These are phyloP conservation scores for Kuraishia molischiana DNA, from an alignment of 805 yeast genomes.

Conservation along the genomic window DNA sequence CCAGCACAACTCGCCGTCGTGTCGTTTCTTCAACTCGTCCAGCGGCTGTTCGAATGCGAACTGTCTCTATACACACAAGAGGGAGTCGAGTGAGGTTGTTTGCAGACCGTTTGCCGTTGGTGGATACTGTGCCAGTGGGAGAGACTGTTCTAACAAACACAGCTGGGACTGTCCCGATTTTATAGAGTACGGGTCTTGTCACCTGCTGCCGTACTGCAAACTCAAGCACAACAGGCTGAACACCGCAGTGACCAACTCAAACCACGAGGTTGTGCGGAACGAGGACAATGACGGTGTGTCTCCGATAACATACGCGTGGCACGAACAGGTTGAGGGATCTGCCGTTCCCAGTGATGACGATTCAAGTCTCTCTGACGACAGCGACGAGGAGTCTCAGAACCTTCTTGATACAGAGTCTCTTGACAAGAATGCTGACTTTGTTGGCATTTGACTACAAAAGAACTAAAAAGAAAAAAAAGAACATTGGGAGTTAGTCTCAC, in stretches of 20 bases:
- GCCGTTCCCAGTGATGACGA: conserved; percentile 4
- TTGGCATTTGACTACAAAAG: conserved; percentile 1
- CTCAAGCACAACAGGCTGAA: conserved; percentile 34
- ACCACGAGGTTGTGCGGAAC: conserved; percentile 12
- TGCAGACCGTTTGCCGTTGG: conserved; percentile 62
- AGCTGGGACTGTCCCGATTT: conserved; percentile 61
- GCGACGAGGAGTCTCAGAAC: conserved; percentile 2
- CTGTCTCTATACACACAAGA: conserved; percentile 44
- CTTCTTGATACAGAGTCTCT: conserved; percentile 5
- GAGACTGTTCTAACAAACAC: conserved; percentile 47
- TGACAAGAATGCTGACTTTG: conserved; percentile 1
- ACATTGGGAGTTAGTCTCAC: too few species aligned
- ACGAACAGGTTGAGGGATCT: conserved; percentile 3
- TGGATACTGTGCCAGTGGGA: conserved; percentile 62
- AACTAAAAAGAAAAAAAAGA: too few species aligned
- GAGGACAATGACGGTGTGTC: conserved; percentile 18
- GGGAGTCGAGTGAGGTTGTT: conserved; percentile 25
- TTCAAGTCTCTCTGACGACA: conserved; percentile 2
- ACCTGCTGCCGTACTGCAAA: conserved; percentile 40
- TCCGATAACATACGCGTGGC: too few species aligned
- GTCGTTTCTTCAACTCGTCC: conserved; percentile 34
- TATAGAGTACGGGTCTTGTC: conserved; percentile 51
- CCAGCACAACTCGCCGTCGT: conserved; percentile 52
- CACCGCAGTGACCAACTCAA: conserved; percentile 2
- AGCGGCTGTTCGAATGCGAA: conserved; percentile 37